These are phyloP conservation scores for Eudorina sp. DNA, from an alignment of 139 green algal genomes.

Conservation along the genomic window DNA sequence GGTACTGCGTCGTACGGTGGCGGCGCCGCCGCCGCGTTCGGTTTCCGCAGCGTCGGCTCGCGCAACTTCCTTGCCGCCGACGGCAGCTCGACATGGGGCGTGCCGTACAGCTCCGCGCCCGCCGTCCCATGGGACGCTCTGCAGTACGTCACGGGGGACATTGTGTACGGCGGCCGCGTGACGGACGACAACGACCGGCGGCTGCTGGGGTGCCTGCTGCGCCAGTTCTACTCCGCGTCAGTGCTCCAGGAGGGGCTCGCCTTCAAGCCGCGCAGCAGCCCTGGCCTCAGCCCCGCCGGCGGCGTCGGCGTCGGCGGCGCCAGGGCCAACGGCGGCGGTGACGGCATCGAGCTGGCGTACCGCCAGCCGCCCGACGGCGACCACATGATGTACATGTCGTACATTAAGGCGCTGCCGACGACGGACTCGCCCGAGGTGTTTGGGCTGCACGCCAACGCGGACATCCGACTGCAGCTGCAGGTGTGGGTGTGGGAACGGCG, in stretches of 20 bases:
- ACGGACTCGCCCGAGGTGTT: constrained; percentile 83
- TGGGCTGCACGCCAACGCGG: constrained; percentile 87
- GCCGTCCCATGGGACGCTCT: constrained; percentile 78
- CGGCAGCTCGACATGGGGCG: neutral
- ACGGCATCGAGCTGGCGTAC: constrained; percentile 46
- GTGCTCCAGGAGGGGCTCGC: constrained; percentile 17
- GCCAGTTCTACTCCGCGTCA: constrained; percentile 62
- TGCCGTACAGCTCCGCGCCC: neutral
- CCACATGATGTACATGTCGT: constrained; percentile 63
- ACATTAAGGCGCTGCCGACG: constrained; percentile 66
- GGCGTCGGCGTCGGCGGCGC: neutral
- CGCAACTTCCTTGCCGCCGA: neutral
- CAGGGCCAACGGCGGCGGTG: neutral
- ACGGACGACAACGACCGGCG: constrained; percentile 89
- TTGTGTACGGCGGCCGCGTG: constrained; percentile 91
- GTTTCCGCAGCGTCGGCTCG: neutral
- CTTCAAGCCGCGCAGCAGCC: constrained; percentile 9
- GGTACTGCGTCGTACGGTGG: neutral
- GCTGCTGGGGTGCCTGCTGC: constrained; percentile 76
- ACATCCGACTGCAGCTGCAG: constrained; percentile 75
- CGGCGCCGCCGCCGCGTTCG: neutral
- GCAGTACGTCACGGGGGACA: constrained; percentile 81
- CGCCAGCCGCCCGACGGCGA: constrained; percentile 51
- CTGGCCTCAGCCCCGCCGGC: neutral
- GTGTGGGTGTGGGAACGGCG: neutral